Percentiles rank a stretch among this genome's conserved stretches.
Evolutionary conservation across 768 basidiomycete genomes (phyloP).

Genomic region (Pisolithus microcarpus): DNA sequence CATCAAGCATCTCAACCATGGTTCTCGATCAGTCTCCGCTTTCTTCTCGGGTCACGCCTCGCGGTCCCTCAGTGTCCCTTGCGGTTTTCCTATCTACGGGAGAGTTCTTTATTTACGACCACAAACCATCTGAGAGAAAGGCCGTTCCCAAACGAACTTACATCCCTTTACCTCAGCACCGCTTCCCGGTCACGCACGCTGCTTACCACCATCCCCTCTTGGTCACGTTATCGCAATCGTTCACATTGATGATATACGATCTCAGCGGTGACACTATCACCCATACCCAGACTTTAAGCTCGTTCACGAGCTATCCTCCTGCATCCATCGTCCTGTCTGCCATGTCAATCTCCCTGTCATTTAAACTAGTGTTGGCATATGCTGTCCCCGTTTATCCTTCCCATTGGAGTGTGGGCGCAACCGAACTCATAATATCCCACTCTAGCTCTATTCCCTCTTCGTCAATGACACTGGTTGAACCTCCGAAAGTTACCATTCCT

Average conservation of each 20-base stretch:
- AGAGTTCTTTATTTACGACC: slow-evolving; percentile 53
- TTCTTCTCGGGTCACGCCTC: slow-evolving; percentile 22
- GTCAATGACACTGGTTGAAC: slow-evolving; percentile 1
- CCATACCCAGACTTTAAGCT: slow-evolving; percentile 61
- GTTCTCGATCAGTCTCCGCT: slow-evolving; percentile 72
- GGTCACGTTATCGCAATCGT: slow-evolving; percentile 59
- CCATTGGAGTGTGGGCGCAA: slow-evolving; percentile 74
- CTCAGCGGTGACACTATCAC: slow-evolving; percentile 44
- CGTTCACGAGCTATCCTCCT: slow-evolving; percentile 75
- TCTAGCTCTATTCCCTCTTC: slow-evolving; percentile 11
- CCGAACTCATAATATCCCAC: slow-evolving; percentile 62
- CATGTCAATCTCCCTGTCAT: slow-evolving; percentile 43
- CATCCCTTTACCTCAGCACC: slow-evolving; percentile 35
- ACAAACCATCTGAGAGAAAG: slow-evolving; percentile 38
- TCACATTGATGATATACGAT: slow-evolving; percentile 69
- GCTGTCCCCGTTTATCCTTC: slow-evolving; percentile 70
- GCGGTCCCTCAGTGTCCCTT: slow-evolving; percentile 35
- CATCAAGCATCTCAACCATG: slow-evolving; percentile 51
- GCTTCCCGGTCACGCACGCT: slow-evolving; percentile 51
- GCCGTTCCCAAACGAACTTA: slow-evolving; percentile 42
- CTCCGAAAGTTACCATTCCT: slow-evolving; percentile 7
- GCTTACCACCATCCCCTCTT: slow-evolving; percentile 77
- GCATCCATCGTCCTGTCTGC: slow-evolving; percentile 73
- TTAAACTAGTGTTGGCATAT: slow-evolving; percentile 71
- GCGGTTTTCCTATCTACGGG: slow-evolving; percentile 62